Evolutionary conservation across 2,329 filamentous ascomycete species (phyloP).

Genomic region (Geosmithia morbida): DNA sequence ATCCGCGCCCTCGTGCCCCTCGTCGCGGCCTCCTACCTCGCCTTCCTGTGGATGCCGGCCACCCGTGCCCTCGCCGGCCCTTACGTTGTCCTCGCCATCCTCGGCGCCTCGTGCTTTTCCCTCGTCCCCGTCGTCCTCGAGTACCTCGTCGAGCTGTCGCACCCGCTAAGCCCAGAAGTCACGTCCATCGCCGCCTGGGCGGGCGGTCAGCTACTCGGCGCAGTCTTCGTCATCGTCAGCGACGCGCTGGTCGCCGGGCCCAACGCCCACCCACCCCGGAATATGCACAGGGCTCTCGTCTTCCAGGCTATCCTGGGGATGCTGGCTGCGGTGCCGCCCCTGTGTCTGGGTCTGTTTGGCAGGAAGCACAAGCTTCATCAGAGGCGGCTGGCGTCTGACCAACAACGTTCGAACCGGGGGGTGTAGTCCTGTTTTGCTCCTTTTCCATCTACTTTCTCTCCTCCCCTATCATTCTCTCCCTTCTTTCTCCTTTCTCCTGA

Average conservation of each 20-base stretch:
- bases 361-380: slow-evolving; percentile 33
- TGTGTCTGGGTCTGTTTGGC: slow-evolving; percentile 60
- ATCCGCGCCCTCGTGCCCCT: slow-evolving; percentile 65
- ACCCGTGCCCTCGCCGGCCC: slow-evolving; percentile 49
- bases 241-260: slow-evolving; percentile 51
- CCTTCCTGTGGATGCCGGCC: slow-evolving; percentile 63
- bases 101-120: slow-evolving; percentile 69
- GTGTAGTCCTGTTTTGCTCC: neutral
- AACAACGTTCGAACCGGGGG: slow-evolving; percentile 5
- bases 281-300: slow-evolving; percentile 63
- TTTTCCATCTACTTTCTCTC: too few species aligned
- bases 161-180: slow-evolving; percentile 76
- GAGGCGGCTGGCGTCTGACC: slow-evolving; percentile 32
- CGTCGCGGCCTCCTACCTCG: slow-evolving; percentile 58
- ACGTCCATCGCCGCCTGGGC: slow-evolving; percentile 75
- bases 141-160: slow-evolving; percentile 73
- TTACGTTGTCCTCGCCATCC: slow-evolving; percentile 58
- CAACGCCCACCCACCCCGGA: slow-evolving; percentile 41
- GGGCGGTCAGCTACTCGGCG: slow-evolving; percentile 74
- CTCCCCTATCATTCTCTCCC: too few species aligned
- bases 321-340: slow-evolving; percentile 48
- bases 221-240: slow-evolving; percentile 70
- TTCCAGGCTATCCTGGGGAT: slow-evolving; percentile 64
- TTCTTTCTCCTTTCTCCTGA: too few species aligned
- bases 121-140: slow-evolving; percentile 78